Evolutionary conservation across 2,329 filamentous ascomycete genomes (phyloP), one percentile per base, ranked within the genome.

Genomic region (Pseudocercospora vitis): DNA sequence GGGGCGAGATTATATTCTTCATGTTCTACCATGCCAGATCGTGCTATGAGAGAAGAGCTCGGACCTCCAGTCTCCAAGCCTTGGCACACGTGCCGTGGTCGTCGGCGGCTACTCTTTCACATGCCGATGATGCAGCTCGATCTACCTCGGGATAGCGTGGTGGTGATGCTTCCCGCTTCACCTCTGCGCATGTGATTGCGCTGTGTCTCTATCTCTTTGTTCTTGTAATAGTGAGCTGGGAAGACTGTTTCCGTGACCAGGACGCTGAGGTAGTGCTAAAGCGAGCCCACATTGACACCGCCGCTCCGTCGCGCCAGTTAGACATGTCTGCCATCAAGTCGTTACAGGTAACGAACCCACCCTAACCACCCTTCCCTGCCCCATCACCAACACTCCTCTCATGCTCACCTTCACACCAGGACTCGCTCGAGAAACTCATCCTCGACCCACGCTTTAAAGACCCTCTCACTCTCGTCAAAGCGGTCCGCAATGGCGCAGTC

Each of bases 401-500:
- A n/a, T 8, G 9, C 37, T 21, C 11, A 35, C 32, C 32, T 8
- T 5, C 6, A 12, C 11, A n/a, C 21, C 66, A 92, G 88, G 78
- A 80, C 63, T 78, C 81, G 57, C 75, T 91, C 64, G 90, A 95
- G 76, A 81, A 81, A 63, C 79, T 96, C 52, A 78, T 91, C 62
- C 82, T 94, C 58, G 85, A 97, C 70, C 91, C 91, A 4, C 81
- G 84, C 62, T 89, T 96, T 75, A 89, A 94, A 66, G 89, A 94
- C 66, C 71, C 91, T 52, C 82, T 99, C 58, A 84, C 89, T 53
- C 80, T 99, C 63, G 72, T 96, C 72, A 99, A 99, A 81, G 90
- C 85, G 66, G 88, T 94, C 63, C 90, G 94, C 74, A 99, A 97
- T 84, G 94, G 94, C 72, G 86, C 91, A 62, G 90, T 99, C 59